These are phyloP conservation scores for Hevea brasiliensis DNA, from an alignment of 345 rosid species.

Conservation along the genomic window DNA sequence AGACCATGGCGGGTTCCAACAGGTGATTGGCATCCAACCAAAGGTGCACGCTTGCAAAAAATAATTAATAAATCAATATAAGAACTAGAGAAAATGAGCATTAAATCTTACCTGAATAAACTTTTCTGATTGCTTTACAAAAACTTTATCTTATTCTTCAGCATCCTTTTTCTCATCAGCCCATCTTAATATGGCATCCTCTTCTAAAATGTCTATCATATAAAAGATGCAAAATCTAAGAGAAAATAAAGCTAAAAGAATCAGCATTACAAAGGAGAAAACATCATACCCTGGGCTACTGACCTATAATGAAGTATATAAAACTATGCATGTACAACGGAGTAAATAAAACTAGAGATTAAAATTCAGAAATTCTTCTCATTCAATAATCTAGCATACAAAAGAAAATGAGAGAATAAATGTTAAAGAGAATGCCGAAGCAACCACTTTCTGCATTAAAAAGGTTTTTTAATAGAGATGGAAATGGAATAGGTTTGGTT, in stretches of 20 bases:
- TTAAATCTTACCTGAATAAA: constrained; percentile 53
- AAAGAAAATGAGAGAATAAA: too few relatives aligned
- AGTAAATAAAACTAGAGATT: background rate
- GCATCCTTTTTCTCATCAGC: constrained; percentile 85
- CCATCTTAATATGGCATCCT: constrained; percentile 90
- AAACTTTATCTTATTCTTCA: constrained; percentile 83
- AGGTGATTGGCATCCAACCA: background rate
- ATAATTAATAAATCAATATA: background rate
- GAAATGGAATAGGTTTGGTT: too few relatives aligned
- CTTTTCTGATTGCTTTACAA: constrained; percentile 62
- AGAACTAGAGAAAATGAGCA: background rate
- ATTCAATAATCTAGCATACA: background rate
- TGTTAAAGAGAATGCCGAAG: too few relatives aligned
- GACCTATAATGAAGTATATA: background rate
- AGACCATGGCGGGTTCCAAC: background rate
- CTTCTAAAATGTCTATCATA: constrained; percentile 74
- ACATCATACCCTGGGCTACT: background rate
- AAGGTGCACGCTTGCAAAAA: background rate
- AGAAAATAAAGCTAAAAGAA: constrained; percentile 6
- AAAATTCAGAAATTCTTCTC: background rate
- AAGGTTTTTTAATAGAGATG: too few relatives aligned
- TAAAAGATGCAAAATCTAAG: constrained; percentile 56
- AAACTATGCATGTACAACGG: too few relatives aligned
- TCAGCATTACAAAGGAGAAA: background rate
- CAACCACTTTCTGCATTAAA: background rate